These are phyloP conservation scores for Hericium alpestre DNA, from an alignment of 768 basidiomycete genomes.

Conservation along the genomic window DNA sequence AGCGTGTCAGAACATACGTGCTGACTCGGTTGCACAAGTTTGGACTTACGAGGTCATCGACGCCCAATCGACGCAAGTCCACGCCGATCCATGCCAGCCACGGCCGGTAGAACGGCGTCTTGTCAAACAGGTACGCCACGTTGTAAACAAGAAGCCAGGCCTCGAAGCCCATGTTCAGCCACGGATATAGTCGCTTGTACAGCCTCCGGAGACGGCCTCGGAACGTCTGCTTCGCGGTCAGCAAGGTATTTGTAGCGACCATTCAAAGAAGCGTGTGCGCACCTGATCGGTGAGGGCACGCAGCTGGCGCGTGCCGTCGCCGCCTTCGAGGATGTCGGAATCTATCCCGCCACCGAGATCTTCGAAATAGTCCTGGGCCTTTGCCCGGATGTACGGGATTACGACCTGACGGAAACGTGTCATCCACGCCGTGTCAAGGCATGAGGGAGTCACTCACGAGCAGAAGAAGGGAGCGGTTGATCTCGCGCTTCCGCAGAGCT, in stretches of 20 bases:
- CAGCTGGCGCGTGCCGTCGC: conserved; percentile 29
- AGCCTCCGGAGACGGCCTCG: conserved; percentile 42
- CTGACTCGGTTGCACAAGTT: background rate
- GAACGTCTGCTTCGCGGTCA: conserved; percentile 29
- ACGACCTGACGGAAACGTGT: conserved; percentile 45
- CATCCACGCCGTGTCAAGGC: background rate
- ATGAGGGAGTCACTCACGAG: conserved; percentile 42
- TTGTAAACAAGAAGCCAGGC: conserved; percentile 78
- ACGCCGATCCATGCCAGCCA: conserved; percentile 85
- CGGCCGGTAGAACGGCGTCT: conserved; percentile 77
- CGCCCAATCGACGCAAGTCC: conserved; percentile 66
- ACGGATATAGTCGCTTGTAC: conserved; percentile 77
- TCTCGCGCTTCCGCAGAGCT: conserved; percentile 53
- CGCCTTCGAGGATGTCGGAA: conserved; percentile 49
- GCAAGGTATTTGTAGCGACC: conserved; percentile 1
- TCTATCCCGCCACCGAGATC: conserved; percentile 74
- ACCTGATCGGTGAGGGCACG: conserved; percentile 46
- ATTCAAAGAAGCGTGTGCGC: conserved; percentile 8
- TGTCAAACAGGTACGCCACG: conserved; percentile 82
- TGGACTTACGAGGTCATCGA: conserved; percentile 64
- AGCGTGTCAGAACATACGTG: conserved; percentile 5
- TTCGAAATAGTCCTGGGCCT: conserved; percentile 86
- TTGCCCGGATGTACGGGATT: conserved; percentile 81
- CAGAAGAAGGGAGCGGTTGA: conserved; percentile 68
- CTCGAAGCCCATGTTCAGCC: conserved; percentile 68